Evolutionary conservation across 176 grass and related monocot genomes (phyloP), one percentile per base, ranked within the genome.

Genomic region (Phoenix dactylifera): DNA sequence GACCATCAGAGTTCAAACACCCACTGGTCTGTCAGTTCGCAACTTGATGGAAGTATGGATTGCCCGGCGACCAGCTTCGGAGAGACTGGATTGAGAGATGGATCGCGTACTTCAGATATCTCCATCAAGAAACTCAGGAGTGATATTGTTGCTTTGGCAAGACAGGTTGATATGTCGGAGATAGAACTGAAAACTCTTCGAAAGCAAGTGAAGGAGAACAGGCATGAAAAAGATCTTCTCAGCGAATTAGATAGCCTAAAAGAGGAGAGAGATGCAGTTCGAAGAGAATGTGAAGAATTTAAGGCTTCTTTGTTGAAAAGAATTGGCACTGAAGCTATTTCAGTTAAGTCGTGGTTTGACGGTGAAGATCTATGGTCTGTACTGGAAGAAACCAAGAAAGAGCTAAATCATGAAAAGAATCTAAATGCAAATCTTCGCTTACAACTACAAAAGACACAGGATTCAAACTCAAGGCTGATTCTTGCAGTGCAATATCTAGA

Each of bases 401-500:
- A 99, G 25, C 49, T 99, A 18, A 74, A 64, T 63, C 79, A 85
- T 51, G 94, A 99, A 71, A 99, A 79, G 67, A 99, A 85, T 64
- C 64, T 83, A 55, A 93, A 89, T 17, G 50, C 71, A 23, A 84
- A 77, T 73, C 75, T 99, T 54, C 80, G 58, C 55, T 26, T 99
- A 63, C 88, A 99, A 54, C 67, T 93, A 24, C 81, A 89, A 58
- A 99, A 99, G 64, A 73, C 86, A 73, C 82, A 93, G 72, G 94
- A 99, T 64, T 91, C 94, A 16, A 99, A 99, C 60, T 86, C 84
- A 15, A 85, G 93, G 76, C 55, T 93, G 16, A 73, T 93, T 73
- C 64, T 92, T 50, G 94, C 85, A 28, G 78, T 93, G 22, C 92
- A 72, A 82, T 88, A 93, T 83, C 82, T 99, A 70, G 94, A 99